Base-by-base conservation (phyloP, 768 basidiomycete genomes). In the Agaricus sinodeliciosus region DNA sequence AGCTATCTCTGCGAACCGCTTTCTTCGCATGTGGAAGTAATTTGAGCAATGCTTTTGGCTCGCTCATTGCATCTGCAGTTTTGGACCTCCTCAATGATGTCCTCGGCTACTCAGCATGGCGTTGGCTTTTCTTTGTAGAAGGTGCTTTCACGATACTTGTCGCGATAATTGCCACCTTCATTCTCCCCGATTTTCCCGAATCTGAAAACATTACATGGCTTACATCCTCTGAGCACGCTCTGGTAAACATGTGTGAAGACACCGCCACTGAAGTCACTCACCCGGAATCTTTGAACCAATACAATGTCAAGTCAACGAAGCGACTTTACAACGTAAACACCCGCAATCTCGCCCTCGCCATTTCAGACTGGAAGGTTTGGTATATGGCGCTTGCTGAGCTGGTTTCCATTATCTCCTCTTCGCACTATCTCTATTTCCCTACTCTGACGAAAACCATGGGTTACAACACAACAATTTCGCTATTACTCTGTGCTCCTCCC, bases 41-140 rank as follows among this genome's bases (percentile, higher is more conserved):
- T 27, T 81, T 90, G 48, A 82, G 81, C 49, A 93, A 91, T 70
- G 90, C 88, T 0, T 90, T 91, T 62, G 88, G 90, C 3, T 75
- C 87, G 1, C 69, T 92, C 9, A 78, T 92, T 47, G 87, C 89
- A 8, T 85, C 87, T 27, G 84, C 79, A 1, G 85, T 92, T 48
- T 75, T 92, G 18, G 73, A 79, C 57, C 69, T 70, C 9, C 88
- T 91, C 84, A 77, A 89, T 36, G 85, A 82, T 5, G 74, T 73
- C 48, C 69, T 81, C 13, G 89, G 88, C 0, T 71, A 78, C 52
- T 73, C 84, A 8, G 85, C 84, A 0, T 93, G 90, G 90, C 72
- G 84, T 59, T 90, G 85, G 85, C 71, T 88, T 12, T 87, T 88
- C 69, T 85, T 74, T 59, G 72, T 85, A 34, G 85, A 85, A 66